phyloP scores from a whole-genome alignment of 2,329 filamentous ascomycete species.

The Ceratocystis cubensis region DNA sequence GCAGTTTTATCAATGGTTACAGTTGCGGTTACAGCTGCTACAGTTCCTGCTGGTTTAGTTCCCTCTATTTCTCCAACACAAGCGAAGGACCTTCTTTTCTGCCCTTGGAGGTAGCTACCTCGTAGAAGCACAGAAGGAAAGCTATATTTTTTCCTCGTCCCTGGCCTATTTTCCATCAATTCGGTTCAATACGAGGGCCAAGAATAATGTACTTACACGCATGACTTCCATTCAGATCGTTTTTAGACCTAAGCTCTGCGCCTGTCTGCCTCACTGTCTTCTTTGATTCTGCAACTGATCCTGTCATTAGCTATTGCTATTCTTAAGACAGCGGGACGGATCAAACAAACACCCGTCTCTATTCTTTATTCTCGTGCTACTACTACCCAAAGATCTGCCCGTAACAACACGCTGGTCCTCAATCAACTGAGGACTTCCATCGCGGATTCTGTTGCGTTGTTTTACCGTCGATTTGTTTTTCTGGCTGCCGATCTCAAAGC shows the following conservation, averaged over 20 bases:
- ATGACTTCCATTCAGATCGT: too few species aligned
- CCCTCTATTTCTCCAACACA: not conserved
- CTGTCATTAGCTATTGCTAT: not conserved
- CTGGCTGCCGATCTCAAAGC: not conserved
- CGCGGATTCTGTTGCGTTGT: not conserved
- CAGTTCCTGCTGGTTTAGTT: not conserved
- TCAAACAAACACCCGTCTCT: conserved; percentile 2
- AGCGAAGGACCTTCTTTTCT: not conserved
- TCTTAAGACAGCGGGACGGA: conserved; percentile 4
- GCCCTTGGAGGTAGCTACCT: not conserved
- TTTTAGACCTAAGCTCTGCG: too few species aligned
- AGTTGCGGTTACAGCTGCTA: not conserved
- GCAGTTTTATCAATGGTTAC: not conserved
- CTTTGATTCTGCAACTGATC: not conserved
- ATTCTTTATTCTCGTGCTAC: not conserved
- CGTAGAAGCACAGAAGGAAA: not conserved
- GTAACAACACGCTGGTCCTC: not conserved
- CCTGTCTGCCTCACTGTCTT: not conserved
- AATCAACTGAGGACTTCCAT: not conserved
- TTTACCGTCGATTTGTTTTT: not conserved
- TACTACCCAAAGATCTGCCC: not conserved
- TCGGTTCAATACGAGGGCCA: not conserved
- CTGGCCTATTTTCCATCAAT: not conserved
- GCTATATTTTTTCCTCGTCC: not conserved
- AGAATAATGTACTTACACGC: not conserved